Conservation (phyloP, 257 asterid genomes). For the Striga asiatica region DNA sequence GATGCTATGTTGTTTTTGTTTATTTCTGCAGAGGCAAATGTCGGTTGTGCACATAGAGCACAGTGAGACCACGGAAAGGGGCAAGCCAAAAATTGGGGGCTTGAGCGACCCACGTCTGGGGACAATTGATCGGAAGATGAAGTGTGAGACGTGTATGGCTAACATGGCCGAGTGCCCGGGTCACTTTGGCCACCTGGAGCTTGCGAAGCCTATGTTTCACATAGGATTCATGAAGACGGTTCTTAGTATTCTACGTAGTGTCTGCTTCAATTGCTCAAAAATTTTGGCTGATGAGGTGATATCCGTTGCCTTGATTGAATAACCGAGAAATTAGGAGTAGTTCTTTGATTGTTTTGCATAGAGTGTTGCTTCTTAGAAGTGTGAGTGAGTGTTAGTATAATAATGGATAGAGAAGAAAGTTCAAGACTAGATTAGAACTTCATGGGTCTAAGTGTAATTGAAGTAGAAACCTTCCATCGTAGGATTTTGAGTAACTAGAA, state of each 20-base stretch:
- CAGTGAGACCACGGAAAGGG: conserved; percentile 92
- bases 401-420: no score
- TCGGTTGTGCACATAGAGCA: conserved; percentile 97
- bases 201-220: conserved; percentile 96
- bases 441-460: no score
- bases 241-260: conserved; percentile 73
- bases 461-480: not conserved
- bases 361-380: no score
- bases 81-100: conserved; percentile 93
- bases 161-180: conserved; percentile 99
- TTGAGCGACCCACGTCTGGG: conserved; percentile 84
- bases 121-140: conserved; percentile 87
- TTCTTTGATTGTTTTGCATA: no score
- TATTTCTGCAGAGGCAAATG: conserved; percentile 79
- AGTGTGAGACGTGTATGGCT: conserved; percentile 98
- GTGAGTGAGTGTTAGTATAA: no score
- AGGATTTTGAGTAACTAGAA: not conserved
- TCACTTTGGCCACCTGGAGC: conserved; percentile 96
- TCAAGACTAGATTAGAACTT: no score
- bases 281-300: conserved; percentile 83
- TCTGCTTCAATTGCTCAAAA: conserved; percentile 96
- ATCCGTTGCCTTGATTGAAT: not conserved
- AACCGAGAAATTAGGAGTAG: conserved; percentile 2
- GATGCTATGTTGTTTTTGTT: not conserved
- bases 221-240: conserved; percentile 92